Conservation (phyloP, 768 basidiomycete species). For the Phylloporus sp. region DNA sequence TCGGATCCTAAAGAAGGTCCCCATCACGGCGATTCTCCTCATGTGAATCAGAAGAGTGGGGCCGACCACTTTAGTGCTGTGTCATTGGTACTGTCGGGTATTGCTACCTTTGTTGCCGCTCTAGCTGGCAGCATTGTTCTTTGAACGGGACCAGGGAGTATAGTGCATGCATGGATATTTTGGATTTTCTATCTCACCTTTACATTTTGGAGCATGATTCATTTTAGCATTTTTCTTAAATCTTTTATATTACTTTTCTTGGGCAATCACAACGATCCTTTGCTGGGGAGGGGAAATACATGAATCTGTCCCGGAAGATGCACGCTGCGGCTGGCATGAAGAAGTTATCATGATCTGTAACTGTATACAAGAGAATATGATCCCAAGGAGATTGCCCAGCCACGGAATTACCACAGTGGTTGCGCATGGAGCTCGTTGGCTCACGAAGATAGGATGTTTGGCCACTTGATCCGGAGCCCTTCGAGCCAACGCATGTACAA, state of each 20-base stretch:
- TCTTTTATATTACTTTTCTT: not conserved
- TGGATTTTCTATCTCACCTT: not conserved
- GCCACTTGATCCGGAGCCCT: slow-evolving; percentile 89
- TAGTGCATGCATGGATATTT: slow-evolving; percentile 8
- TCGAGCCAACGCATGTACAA: slow-evolving; percentile 98
- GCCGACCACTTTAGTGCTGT: slow-evolving; percentile 23
- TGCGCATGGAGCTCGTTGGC: not conserved
- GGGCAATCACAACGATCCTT: slow-evolving; percentile 5
- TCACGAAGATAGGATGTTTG: slow-evolving; percentile 50
- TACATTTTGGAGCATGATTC: not conserved
- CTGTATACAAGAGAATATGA: slow-evolving; percentile 1
- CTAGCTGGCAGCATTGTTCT: slow-evolving; percentile 21
- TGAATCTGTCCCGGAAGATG: slow-evolving; percentile 1
- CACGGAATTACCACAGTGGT: not conserved
- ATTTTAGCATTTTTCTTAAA: slow-evolving; percentile 2
- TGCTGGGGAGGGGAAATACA: slow-evolving; percentile 2
- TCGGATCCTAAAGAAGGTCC: slow-evolving; percentile 7
- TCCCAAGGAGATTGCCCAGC: not conserved
- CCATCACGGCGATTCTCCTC: slow-evolving; percentile 16
- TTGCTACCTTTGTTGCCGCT: slow-evolving; percentile 22
- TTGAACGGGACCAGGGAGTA: slow-evolving; percentile 8
- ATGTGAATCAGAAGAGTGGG: slow-evolving; percentile 33
- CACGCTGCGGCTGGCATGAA: not conserved
- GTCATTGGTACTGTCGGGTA: slow-evolving; percentile 22
- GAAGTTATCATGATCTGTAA: not conserved